Conservation (phyloP, 306 rosid species). For the Cucurbita moschata region DNA sequence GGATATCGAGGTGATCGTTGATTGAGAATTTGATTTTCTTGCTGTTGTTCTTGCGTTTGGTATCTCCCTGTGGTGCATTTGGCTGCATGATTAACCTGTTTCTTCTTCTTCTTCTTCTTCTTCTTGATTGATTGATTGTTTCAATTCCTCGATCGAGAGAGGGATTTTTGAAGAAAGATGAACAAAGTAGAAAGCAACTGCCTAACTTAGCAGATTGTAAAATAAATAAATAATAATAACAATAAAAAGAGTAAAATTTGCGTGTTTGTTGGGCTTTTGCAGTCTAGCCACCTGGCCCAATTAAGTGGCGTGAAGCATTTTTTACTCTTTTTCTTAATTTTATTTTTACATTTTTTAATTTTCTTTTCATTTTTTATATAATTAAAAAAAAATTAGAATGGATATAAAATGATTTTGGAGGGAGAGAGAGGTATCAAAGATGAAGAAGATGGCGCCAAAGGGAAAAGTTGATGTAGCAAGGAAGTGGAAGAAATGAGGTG, state of each 20-base stretch:
- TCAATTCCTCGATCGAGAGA: background rate
- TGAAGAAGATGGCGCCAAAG: slow-evolving; percentile 46
- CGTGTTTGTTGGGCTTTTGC: no score
- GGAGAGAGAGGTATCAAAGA: slow-evolving; percentile 31
- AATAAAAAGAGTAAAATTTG: no score
- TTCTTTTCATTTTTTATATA: no score
- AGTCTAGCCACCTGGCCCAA: no score
- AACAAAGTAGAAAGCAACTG: no score
- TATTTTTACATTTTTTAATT: no score
- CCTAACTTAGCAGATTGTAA: no score
- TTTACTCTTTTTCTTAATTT: no score
- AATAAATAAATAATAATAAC: no score
- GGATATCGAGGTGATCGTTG: slow-evolving; percentile 85
- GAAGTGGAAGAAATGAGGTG: background rate
- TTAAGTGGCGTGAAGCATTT: no score
- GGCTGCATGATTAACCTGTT: slow-evolving; percentile 1
- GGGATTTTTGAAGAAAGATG: background rate
- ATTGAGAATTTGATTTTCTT: slow-evolving; percentile 33
- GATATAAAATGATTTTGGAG: no score
- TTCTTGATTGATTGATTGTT: background rate
- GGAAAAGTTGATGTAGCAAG: slow-evolving; percentile 55
- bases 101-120: slow-evolving; percentile 1
- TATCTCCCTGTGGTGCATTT: slow-evolving; percentile 6
- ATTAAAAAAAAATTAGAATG: no score
- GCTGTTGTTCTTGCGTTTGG: background rate